Evolutionary conservation across 108 stramenopile genomes (phyloP), one percentile per base, ranked within the genome.

Genomic region (Thalassiosira profunda): DNA sequence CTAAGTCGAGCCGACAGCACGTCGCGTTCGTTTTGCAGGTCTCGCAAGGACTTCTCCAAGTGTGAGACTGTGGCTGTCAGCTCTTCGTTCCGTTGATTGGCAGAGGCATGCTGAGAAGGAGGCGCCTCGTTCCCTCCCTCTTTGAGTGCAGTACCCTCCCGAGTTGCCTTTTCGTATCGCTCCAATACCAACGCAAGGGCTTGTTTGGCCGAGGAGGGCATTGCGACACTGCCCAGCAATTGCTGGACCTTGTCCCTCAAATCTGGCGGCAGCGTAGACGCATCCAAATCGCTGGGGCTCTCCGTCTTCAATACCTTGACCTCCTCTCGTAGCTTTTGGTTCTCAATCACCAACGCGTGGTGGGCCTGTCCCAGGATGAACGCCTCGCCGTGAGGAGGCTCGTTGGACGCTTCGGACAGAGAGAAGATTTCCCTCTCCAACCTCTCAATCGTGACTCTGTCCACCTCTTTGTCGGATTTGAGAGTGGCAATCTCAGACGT

Each of bases 351-450:
- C 51, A 52, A 9, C 5, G 21, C 51, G 15, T 52, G 15, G 0
- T 31, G 51, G 17, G 18, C 18, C 15, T 52, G 51, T 31, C 17
- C 15, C 8, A 52, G 18, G 6, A 52, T 31, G 29, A 15, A 17
- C 51, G 29, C 33, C 18, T 52, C 51, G 25, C 51, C 51, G 28
- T 11, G 17, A n/a, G 28, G 36, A 25, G 58, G 38, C 30, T 29
- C 40, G 18, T n/a, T 47, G 21, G 42, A 28, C 31, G 15, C 24
- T 18, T 71, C 58, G 6, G 45, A 49, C 47, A 56, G 20, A 15
- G 60, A 44, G 20, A 69, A 63, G 4, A 80, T 35, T 45, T 84
- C 84, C 11, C 76, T 76, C 52, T 84, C 80, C 26, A 84, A 62
- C 31, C 72, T 37, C 29, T 72, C 68, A n/a, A 83, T 83, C n/a